Conservation (phyloP, 495 filamentous ascomycete species). For the Talaromyces wortmannii region DNA sequence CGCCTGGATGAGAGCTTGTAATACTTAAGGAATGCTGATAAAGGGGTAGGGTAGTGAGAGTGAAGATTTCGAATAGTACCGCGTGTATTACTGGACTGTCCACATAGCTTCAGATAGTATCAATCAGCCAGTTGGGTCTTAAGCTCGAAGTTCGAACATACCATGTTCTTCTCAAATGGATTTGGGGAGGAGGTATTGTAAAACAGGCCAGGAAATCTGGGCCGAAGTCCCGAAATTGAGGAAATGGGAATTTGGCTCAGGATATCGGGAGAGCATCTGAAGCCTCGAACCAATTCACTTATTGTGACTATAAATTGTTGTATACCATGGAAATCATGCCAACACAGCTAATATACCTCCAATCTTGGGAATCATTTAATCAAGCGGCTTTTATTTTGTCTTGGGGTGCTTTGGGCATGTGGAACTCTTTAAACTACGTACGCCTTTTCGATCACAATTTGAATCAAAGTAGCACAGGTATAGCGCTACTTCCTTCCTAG, state of each 20-base stretch:
- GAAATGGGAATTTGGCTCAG: neutral
- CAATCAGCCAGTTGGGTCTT: neutral
- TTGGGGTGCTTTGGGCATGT: neutral
- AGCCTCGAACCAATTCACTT: neutral
- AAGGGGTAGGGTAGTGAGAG: neutral
- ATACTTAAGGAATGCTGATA: neutral
- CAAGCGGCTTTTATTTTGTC: neutral
- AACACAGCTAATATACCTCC: neutral
- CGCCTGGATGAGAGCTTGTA: constrained; percentile 2
- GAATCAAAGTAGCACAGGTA: neutral
- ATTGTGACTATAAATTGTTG: neutral
- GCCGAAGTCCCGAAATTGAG: neutral
- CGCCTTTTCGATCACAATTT: neutral
- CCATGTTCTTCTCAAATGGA: neutral
- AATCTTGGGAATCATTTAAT: neutral
- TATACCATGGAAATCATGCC: neutral
- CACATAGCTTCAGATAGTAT: neutral
- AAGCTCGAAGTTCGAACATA: neutral
- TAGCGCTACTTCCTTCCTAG: neutral
- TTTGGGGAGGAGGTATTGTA: neutral
- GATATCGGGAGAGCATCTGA: neutral
- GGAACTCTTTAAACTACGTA: neutral
- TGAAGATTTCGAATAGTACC: neutral
- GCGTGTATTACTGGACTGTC: neutral
- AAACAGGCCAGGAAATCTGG: neutral